Base-by-base conservation (phyloP, 352 stramenopile species). In the Pythium diclinum region DNA sequence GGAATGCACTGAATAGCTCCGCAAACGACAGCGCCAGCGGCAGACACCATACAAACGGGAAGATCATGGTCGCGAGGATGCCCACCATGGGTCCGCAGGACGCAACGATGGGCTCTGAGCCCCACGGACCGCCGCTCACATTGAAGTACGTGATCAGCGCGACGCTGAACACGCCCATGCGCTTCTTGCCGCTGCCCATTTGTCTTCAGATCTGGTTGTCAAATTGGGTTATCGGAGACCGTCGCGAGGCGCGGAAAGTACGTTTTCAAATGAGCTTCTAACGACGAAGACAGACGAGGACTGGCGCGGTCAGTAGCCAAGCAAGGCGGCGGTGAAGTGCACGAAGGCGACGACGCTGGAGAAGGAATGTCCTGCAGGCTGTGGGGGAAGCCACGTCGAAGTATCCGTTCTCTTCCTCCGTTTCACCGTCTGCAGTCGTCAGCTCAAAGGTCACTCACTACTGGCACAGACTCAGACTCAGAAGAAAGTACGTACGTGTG, bases 81-180 rank as follows among this genome's bases (percentile, higher is more conserved):
- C 83, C 83, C 3, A 88, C 65, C 42, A 91, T 61, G 36, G 94
- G 90, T 3, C 89, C 95, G 38, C 79, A 97, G 0, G 94, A 80
- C 14, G 87, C 79, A 1, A 99, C 85, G 21, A 94, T 89, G n/a
- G 91, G 84, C 75, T 99, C 95, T 25, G 88, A 89, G 8, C 96
- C 96, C 78, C 98, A 99, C 6, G 96, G 95, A 7, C 96, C 96
- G 17, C 92, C 94, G 70, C 74, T 89, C 23, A 97, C 91, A 57
- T 88, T 90, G 64, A 96, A 97, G 69, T 97, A 97, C 34, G 90
- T 96, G 55, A 97, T 88, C 56, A 94, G 75, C 49, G 79, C 82
- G 42, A 89, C 69, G 62, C 73, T 77, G 52, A 89, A 64, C n/a
- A 89, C 71, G 63, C 81, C 81, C 13, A 90, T 61, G 38, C 60